These are phyloP conservation scores for Aspergillus spinulosporus DNA, from an alignment of 2,329 filamentous ascomycete genomes.

Conservation along the genomic window DNA sequence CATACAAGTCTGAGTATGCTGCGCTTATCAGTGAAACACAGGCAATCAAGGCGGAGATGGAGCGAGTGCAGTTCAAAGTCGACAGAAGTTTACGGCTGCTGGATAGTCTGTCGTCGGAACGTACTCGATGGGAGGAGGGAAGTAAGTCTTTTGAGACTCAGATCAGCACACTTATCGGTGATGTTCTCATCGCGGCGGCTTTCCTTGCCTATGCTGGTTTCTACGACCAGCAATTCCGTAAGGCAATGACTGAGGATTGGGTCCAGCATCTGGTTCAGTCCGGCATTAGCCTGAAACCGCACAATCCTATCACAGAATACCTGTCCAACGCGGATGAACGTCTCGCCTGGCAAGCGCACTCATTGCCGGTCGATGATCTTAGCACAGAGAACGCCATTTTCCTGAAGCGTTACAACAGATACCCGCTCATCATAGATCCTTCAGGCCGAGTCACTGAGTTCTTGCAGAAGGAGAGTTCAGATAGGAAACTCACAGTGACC, in stretches of 20 bases:
- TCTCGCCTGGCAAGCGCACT: constrained; percentile 91
- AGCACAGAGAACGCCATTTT: constrained; percentile 99
- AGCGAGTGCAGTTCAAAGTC: constrained; percentile 94
- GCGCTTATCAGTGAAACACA: constrained; percentile 95
- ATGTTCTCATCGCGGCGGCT: constrained; percentile 92
- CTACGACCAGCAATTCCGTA: constrained; percentile 97
- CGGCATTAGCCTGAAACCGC: constrained; percentile 88
- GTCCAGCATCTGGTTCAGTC: constrained; percentile 87
- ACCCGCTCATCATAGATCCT: constrained; percentile 96
- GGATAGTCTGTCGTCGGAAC: constrained; percentile 91
- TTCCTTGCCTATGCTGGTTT: constrained; percentile 96
- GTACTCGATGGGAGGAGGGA: constrained; percentile 90
- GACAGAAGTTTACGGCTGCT: constrained; percentile 91
- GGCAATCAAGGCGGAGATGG: constrained; percentile 96
- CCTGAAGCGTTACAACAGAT: constrained; percentile 95
- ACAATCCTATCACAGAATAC: constrained; percentile 94
- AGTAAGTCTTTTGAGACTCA: constrained; percentile 98
- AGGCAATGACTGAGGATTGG: constrained; percentile 98
- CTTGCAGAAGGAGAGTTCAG: constrained; percentile 89
- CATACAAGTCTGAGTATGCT: constrained; percentile 95
- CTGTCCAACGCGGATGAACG: constrained; percentile 94
- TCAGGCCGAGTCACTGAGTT: constrained; percentile 94
- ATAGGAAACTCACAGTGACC: constrained; percentile 89
- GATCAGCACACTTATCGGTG: constrained; percentile 92
- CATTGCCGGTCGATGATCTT: constrained; percentile 89